Conservation (phyloP, 2,329 filamentous ascomycete species). For the Volutella citrinella region DNA sequence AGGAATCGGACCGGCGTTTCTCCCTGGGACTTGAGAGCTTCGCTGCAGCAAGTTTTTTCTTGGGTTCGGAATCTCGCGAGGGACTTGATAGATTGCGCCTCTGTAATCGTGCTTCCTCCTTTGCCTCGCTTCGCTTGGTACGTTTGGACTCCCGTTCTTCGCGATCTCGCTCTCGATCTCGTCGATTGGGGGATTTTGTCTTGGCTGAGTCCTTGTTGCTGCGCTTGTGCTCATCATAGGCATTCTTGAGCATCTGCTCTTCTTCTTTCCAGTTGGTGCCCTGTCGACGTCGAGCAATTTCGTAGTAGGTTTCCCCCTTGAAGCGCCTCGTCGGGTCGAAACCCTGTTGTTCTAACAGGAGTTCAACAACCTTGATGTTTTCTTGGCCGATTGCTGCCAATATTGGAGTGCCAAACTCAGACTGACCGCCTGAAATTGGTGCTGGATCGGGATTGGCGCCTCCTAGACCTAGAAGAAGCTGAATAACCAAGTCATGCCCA, state of each 20-base stretch:
- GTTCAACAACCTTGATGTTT: conserved; percentile 78
- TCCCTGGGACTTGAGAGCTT: conserved; percentile 46
- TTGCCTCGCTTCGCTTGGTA: conserved; percentile 40
- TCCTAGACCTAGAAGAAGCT: conserved; percentile 70
- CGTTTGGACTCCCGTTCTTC: conserved; percentile 45
- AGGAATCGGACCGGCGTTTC: conserved; percentile 44
- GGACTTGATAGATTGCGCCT: conserved; percentile 51
- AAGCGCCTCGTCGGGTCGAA: conserved; percentile 82
- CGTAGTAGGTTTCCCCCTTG: conserved; percentile 78
- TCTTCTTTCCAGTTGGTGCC: conserved; percentile 92
- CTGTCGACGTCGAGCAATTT: conserved; percentile 77
- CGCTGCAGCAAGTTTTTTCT: conserved; percentile 38
- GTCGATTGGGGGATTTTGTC: conserved; percentile 47
- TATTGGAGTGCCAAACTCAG: conserved; percentile 86
- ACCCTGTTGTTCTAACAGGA: conserved; percentile 70
- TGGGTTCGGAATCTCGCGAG: conserved; percentile 40
- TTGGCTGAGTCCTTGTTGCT: conserved; percentile 46
- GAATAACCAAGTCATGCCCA: conserved; percentile 84
- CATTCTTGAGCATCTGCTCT: conserved; percentile 72
- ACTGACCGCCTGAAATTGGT: conserved; percentile 55
- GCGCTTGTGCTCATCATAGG: conserved; percentile 65
- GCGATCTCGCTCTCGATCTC: conserved; percentile 37
- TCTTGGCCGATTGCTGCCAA: conserved; percentile 88
- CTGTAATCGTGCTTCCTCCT: conserved; percentile 40
- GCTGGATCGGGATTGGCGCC: conserved; percentile 66